Percentiles rank a stretch among this genome's conserved stretches.
Evolutionary conservation across 2,329 filamentous ascomycete genomes (phyloP).

Genomic region (Dothiorella sarmentorum): DNA sequence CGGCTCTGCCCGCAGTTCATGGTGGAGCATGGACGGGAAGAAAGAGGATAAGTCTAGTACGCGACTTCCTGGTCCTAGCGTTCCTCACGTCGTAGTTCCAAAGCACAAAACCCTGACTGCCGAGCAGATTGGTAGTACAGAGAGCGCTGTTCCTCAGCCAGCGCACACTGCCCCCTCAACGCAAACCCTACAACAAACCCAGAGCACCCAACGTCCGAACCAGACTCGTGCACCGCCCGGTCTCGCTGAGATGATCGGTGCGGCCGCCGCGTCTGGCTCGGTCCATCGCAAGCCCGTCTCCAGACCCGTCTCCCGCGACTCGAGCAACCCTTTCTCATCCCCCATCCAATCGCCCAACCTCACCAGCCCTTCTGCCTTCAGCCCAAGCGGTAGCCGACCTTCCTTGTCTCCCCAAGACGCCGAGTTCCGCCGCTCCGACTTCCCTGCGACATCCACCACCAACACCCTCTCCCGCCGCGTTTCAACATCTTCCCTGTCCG

Average conservation of each 20-base stretch:
- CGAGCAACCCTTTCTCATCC: slow-evolving; percentile 20
- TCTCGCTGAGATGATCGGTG: slow-evolving; percentile 22
- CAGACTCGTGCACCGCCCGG: slow-evolving; percentile 20
- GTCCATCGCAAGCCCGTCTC: slow-evolving; percentile 25
- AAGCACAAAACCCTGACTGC: slow-evolving; percentile 45
- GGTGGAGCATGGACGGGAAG: slow-evolving; percentile 28
- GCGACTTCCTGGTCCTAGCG: slow-evolving; percentile 30
- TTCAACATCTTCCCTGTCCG: background rate
- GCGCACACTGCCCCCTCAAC: background rate
- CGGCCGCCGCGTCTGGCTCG: slow-evolving; percentile 10
- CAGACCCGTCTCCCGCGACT: slow-evolving; percentile 20
- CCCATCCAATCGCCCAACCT: slow-evolving; percentile 10
- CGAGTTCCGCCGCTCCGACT: slow-evolving; percentile 10
- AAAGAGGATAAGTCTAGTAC: slow-evolving; percentile 26
- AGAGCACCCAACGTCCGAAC: slow-evolving; percentile 1
- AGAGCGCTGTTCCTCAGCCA: slow-evolving; percentile 13
- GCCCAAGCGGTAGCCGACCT: slow-evolving; percentile 14
- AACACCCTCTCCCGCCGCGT: background rate
- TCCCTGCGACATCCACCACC: background rate
- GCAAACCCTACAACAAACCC: background rate
- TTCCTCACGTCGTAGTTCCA: slow-evolving; percentile 37
- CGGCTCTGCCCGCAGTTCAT: slow-evolving; percentile 15
- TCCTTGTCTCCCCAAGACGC: slow-evolving; percentile 16
- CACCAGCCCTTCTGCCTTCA: background rate
- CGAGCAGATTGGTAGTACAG: slow-evolving; percentile 41